Evolutionary conservation across 2,329 filamentous ascomycete genomes (phyloP).

Genomic region (Colletotrichum lini): DNA sequence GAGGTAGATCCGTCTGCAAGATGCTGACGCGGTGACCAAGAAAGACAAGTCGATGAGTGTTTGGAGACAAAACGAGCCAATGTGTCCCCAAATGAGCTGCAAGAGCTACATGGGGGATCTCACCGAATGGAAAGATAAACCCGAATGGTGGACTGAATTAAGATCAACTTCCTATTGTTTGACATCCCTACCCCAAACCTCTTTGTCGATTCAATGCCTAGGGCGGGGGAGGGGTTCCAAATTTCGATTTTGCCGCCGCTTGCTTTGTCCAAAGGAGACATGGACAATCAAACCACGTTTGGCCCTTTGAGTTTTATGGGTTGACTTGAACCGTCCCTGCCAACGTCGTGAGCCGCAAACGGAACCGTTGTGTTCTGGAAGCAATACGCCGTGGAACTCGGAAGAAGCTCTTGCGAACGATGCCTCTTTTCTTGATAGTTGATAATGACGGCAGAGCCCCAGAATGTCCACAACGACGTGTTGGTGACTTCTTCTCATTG

Average conservation of each 20-base stretch:
- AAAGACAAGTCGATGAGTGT: no score
- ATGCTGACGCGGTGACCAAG: neutral
- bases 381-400: neutral
- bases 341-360: neutral
- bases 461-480: neutral
- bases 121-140: neutral
- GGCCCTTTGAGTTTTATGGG: neutral
- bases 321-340: neutral
- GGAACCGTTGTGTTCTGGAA: neutral
- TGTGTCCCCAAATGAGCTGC: no score
- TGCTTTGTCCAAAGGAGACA: neutral
- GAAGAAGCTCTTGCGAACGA: neutral
- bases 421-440: neutral
- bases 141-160: neutral
- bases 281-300: neutral
- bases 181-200: neutral
- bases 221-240: neutral
- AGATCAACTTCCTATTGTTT: neutral
- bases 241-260: neutral
- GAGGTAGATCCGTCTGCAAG: conserved; percentile 29
- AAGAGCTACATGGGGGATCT: neutral
- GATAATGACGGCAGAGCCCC: neutral
- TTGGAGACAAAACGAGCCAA: neutral
- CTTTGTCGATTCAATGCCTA: conserved; percentile 2
- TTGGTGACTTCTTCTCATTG: no score